Evolutionary conservation across 2,329 filamentous ascomycete genomes (phyloP), one percentile per base, ranked within the genome.

Genomic region (Phialophora tarda): DNA sequence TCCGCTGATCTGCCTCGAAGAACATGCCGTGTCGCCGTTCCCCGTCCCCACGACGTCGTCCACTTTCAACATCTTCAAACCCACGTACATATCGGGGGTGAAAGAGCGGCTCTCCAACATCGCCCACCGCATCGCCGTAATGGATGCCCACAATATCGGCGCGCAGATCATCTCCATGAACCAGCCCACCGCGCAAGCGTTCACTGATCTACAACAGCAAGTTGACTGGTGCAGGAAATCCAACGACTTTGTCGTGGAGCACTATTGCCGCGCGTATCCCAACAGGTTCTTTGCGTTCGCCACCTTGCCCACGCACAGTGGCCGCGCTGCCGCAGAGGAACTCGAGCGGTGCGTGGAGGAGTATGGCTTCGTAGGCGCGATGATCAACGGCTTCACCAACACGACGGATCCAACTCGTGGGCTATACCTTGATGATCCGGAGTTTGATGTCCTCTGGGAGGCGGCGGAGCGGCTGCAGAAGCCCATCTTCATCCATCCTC

Each of bases 351-450:
- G 80, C 67, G 75, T 84, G 1, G 73, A 70, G 3, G 72, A 81
- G 59, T 74, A 80, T 21, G 76, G 77, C 2, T 83, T 85, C 60
- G 76, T 83, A 2, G 83, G 83, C 0, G 81, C 82, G 1, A 73
- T 84, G 55, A 71, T 85, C 11, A 80, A 82, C 59, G 85, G 88
- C 72, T 85, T 82, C 4, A 87, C 89, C 72, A 77, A 80, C 44
- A 78, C 79, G 63, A 4, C 77, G 0, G 66, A 71, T 6, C 48
- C 54, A 3, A 47, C 41, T 17, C 81, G 82, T n/a, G 84, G 86
- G 78, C 61, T 68, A 17, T 81, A 81, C 69, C 81, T 82, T 70
- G 80, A 84, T 41, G 79, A 77, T 24, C 71, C 72, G 34, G 73
- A 74, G 28, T 83, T 80, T 66, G 78, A 80, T 62, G 73, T 75